Base-by-base conservation (phyloP, 2,329 filamentous ascomycete genomes). In the Pseudogymnoascus sp. region DNA sequence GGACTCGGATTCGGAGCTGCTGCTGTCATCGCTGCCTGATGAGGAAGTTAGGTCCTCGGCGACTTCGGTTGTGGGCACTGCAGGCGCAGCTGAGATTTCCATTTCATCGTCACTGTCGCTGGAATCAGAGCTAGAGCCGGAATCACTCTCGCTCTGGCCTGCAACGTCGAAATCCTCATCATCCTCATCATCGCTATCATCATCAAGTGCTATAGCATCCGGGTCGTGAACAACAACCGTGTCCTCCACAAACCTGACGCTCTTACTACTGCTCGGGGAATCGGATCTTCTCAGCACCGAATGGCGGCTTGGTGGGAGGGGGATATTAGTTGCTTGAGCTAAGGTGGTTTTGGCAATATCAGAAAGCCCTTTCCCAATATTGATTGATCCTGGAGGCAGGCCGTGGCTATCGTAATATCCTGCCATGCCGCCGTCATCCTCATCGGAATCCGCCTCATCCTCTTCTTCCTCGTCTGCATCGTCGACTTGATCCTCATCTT, bases 381-480 rank as follows among this genome's bases (percentile, higher is more conserved):
- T 56, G 12, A 73, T 73, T 3, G 72, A 72, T 25, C 72, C 72
- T 42, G 67, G 53, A 21, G 72, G 71, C 3, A 74, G 62, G 7
- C 73, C 71, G 64, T 72, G 67, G 23, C 72, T 67, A 59, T 72
- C 70, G 53, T 71, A 75, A 46, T 70, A 65, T 8, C 70, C 67
- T 21, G 74, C 56, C 12, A 75, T 59, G 14, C 67, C 43, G 60
- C 67, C 69, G 2, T 70, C 67, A 8, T 68, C 61, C 25, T 71
- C 63, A 9, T 56, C 46, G 6, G 60, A 61, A n/a, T n/a, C 25
- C 69, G 72, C 69, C 16, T 67, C 63, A 6, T 70, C 63, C 16
- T 62, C 59, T 16, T 53, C 63, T 34, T 65, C 65, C 12, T 68
- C 67, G 23, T 43, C 31, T 16, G 25, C 46, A 4, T 62, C 62